These are phyloP conservation scores for Backusella westeae DNA, from an alignment of 192 early-diverging fungal species.

Conservation along the genomic window DNA sequence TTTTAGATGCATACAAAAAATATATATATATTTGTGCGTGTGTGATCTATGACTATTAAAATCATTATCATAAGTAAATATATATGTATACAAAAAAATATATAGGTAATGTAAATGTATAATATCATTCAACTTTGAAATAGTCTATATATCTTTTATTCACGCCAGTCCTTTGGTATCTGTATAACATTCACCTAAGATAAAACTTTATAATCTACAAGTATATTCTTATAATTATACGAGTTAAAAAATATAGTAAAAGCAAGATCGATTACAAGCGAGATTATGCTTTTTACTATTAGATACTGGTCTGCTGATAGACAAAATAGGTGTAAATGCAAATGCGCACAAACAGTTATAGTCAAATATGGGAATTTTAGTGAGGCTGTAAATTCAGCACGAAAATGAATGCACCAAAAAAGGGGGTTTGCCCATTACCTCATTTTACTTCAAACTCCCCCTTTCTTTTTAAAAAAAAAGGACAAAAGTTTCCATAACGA, in stretches of 20 bases:
- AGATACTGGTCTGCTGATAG: neutral
- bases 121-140: no score
- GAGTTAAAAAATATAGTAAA: neutral
- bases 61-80: neutral
- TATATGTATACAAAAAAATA: neutral
- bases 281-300: neutral
- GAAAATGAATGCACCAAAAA: neutral
- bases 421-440: neutral
- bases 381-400: neutral
- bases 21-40: neutral
- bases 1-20: constrained; percentile 5
- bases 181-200: neutral
- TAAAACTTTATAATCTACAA: neutral
- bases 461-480: neutral
- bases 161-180: neutral
- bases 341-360: neutral
- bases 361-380: neutral
- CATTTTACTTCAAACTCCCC: neutral
- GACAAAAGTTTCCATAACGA: neutral
- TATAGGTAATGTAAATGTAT: neutral
- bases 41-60: neutral
- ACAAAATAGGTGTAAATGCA: constrained; percentile 8
- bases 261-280: neutral
- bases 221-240: neutral
- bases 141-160: neutral